Base-by-base conservation (phyloP, 768 basidiomycete species). In the Coprinopsis cinerea region DNA sequence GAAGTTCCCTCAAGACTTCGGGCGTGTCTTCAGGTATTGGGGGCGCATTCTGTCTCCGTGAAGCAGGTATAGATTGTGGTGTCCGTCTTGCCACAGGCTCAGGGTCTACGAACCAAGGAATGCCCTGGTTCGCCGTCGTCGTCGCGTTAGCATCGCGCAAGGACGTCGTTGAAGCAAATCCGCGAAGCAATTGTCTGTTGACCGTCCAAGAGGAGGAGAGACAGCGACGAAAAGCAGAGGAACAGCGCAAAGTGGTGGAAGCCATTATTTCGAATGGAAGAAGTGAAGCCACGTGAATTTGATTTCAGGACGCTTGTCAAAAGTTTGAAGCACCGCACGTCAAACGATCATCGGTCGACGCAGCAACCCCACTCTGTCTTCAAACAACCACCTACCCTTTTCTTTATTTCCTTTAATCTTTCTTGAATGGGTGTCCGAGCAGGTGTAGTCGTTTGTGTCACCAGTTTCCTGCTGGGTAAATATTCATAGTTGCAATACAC, bases 401-500 rank as follows among this genome's bases (percentile, higher is more conserved):
- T 4, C 26, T 48, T 39, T 15, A 41, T 48, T 55, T 44, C 42
- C 45, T 32, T 14, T 18, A 53, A 48, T 43, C 54, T 65, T 28
- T 46, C 39, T 36, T 51, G 32, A 54, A 88, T 87, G 77, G 87
- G 85, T 55, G 69, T 88, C 48, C 81, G 89, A 54, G 79, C 83
- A 50, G 78, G 82, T 56, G 70, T 89, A 52, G 84, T 89, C 52
- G 79, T 90, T 52, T 86, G 79, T 61, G 74, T 79, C 42, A 90
- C 88, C 1, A 86, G 87, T 45, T 90, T 91, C 58, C 73, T 92
- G 18, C 78, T 92, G 20, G 89, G 89, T 87, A 49, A 35, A 73
- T 65, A n/a, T n/a, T n/a, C n/a, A n/a, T n/a, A n/a, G n/a, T n/a
- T n/a, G n/a, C n/a, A n/a, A n/a, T n/a, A n/a, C n/a, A n/a, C n/a